Percentiles rank a stretch among this genome's conserved stretches.
Evolutionary conservation across 805 yeast species (phyloP).

Genomic region (Barnettozyma pratensis): DNA sequence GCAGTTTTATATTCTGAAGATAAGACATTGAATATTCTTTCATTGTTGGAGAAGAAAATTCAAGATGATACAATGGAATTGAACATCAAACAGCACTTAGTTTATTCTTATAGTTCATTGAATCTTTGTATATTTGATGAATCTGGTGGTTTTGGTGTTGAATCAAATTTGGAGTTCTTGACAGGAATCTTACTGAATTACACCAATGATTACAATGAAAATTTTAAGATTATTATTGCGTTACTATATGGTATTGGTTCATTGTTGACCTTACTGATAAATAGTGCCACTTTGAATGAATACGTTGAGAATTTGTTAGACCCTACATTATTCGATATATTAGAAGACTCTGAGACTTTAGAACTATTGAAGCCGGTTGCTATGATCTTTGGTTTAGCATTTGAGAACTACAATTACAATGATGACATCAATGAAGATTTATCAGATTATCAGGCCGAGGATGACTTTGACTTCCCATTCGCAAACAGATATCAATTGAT

Average conservation of each 20-base stretch:
- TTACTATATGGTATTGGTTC: conserved; percentile 23
- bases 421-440: conserved; percentile 36
- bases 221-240: conserved; percentile 14
- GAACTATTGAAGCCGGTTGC: conserved; percentile 21
- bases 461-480: conserved; percentile 42
- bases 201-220: conserved; percentile 3
- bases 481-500: conserved; percentile 45
- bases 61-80: conserved; percentile 11
- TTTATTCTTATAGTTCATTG: conserved; percentile 22
- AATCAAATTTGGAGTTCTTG: conserved; percentile 15
- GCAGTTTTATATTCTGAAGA: conserved; percentile 16
- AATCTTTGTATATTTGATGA: conserved; percentile 21
- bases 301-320: conserved; percentile 18
- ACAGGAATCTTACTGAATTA: conserved; percentile 14
- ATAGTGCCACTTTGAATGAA: conserved; percentile 14
- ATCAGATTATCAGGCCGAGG: conserved; percentile 37
- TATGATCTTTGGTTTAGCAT: conserved; percentile 23
- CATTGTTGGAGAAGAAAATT: conserved; percentile 18
- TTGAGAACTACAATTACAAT: conserved; percentile 26
- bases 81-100: conserved; percentile 14
- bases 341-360: conserved; percentile 15
- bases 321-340: conserved; percentile 15
- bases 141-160: conserved; percentile 25
- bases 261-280: conserved; percentile 17
- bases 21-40: conserved; percentile 13